Conservation (phyloP, 2,329 filamentous ascomycete species). For the Epicoccum sorghinum region DNA sequence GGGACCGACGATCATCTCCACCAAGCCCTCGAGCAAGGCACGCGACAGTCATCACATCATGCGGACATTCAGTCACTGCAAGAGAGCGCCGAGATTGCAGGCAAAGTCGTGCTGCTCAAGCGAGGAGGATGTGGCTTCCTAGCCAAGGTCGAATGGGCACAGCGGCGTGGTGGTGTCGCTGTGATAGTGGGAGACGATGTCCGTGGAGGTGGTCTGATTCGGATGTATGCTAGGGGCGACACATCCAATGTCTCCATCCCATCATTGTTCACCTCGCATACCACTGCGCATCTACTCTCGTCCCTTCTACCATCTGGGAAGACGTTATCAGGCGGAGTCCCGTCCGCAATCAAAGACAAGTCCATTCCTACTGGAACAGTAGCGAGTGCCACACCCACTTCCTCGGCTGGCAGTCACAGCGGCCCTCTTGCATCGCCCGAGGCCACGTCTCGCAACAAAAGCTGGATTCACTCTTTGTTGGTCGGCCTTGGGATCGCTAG, state of each 20-base stretch:
- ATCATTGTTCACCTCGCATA: slow-evolving; percentile 91
- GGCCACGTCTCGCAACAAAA: slow-evolving; percentile 16
- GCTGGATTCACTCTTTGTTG: slow-evolving; percentile 56
- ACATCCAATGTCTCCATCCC: slow-evolving; percentile 95
- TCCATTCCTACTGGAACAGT: slow-evolving; percentile 30
- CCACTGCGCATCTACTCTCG: slow-evolving; percentile 89
- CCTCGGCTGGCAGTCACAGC: slow-evolving; percentile 18
- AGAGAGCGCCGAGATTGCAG: slow-evolving; percentile 88
- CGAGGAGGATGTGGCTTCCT: slow-evolving; percentile 94
- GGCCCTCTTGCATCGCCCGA: neutral
- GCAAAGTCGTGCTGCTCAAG: slow-evolving; percentile 90
- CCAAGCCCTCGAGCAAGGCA: slow-evolving; percentile 52
- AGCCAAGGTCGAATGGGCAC: slow-evolving; percentile 97
- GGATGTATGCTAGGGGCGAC: slow-evolving; percentile 98
- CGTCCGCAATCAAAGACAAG: slow-evolving; percentile 62
- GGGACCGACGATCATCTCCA: slow-evolving; percentile 84
- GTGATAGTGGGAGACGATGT: slow-evolving; percentile 94
- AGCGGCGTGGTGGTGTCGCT: slow-evolving; percentile 84
- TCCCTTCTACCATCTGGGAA: slow-evolving; percentile 70
- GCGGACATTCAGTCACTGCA: slow-evolving; percentile 92
- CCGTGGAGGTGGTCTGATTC: slow-evolving; percentile 85
- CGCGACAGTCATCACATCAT: slow-evolving; percentile 54
- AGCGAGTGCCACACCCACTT: neutral
- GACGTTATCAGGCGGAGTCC: slow-evolving; percentile 60
- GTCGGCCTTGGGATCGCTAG: slow-evolving; percentile 51